Percentiles rank a stretch among this genome's conserved stretches.
Conservation (phyloP, 2,329 filamentous ascomycete species). For the Lasiodiplodia gonubiensis region DNA sequence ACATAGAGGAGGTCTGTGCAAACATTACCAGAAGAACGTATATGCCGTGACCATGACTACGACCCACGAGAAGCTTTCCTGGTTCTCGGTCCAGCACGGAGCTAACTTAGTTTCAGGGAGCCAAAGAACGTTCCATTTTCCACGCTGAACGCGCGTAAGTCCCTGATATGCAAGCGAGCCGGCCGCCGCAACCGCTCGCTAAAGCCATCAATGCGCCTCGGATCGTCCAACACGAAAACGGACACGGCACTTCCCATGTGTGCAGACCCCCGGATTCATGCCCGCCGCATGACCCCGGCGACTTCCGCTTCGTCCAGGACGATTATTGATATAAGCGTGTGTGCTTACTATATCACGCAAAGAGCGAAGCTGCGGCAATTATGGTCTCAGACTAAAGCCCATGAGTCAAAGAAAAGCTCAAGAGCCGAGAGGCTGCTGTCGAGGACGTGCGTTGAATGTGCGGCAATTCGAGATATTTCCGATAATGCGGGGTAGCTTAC, state of each 20-base stretch:
- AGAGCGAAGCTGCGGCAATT: conserved; percentile 6
- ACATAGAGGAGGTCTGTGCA: background rate
- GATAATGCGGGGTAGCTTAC: conserved; percentile 16
- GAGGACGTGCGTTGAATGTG: background rate
- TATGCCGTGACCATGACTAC: background rate
- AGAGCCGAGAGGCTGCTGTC: conserved; percentile 9
- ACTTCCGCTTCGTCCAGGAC: background rate
- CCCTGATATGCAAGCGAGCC: background rate
- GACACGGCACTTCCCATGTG: background rate
- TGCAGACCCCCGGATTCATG: background rate
- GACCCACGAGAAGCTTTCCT: background rate
- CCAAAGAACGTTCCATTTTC: background rate
- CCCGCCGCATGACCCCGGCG: background rate
- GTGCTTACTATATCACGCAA: background rate
- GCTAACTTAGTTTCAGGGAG: background rate
- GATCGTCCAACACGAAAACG: background rate
- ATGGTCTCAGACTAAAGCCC: background rate
- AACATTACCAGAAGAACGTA: background rate
- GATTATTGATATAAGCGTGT: background rate
- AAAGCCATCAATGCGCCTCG: background rate
- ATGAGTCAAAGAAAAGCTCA: conserved; percentile 7
- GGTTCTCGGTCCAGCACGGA: background rate
- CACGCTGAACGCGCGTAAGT: background rate
- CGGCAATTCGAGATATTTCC: background rate
- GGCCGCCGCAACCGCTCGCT: background rate